Evolutionary conservation across 2,329 filamentous ascomycete genomes (phyloP).

Genomic region (Nakataea oryzae): DNA sequence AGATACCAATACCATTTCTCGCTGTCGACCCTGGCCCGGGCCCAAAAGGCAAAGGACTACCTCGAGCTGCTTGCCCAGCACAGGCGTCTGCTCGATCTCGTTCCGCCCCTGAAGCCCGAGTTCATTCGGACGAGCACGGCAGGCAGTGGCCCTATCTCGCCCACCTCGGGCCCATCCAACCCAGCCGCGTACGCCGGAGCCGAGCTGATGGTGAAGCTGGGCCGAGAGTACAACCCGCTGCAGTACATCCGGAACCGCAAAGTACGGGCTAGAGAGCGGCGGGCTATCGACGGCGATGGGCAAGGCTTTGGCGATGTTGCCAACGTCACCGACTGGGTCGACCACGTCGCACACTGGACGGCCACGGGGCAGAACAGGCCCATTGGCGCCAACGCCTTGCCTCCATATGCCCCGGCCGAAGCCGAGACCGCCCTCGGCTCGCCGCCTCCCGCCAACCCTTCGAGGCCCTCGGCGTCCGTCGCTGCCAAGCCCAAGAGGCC

Average conservation of each 20-base stretch:
- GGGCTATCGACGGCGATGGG: conserved; percentile 59
- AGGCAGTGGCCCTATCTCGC: conserved; percentile 30
- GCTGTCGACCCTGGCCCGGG: conserved; percentile 67
- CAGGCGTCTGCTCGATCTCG: conserved; percentile 62
- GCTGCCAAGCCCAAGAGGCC: conserved; percentile 56
- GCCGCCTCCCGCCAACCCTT: conserved; percentile 12
- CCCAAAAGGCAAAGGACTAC: conserved; percentile 73
- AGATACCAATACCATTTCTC: conserved; percentile 60
- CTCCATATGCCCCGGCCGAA: neutral
- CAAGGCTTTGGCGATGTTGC: conserved; percentile 69
- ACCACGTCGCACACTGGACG: conserved; percentile 47
- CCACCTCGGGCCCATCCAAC: conserved; percentile 9
- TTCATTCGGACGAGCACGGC: conserved; percentile 23
- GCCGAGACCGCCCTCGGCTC: neutral
- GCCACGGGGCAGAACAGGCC: conserved; percentile 20
- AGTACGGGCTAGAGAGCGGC: conserved; percentile 68
- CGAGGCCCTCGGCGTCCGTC: conserved; percentile 30
- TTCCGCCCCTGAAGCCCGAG: conserved; percentile 60
- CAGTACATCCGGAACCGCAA: conserved; percentile 90
- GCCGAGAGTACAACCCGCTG: conserved; percentile 77
- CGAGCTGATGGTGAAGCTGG: conserved; percentile 32
- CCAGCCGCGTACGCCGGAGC: conserved; percentile 10
- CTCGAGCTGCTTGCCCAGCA: conserved; percentile 84
- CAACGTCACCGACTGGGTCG: conserved; percentile 67
- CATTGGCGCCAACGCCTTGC: conserved; percentile 3